phyloP scores from a whole-genome alignment of 106 monocot genomes.

The Dendrobium chrysotoxum region DNA sequence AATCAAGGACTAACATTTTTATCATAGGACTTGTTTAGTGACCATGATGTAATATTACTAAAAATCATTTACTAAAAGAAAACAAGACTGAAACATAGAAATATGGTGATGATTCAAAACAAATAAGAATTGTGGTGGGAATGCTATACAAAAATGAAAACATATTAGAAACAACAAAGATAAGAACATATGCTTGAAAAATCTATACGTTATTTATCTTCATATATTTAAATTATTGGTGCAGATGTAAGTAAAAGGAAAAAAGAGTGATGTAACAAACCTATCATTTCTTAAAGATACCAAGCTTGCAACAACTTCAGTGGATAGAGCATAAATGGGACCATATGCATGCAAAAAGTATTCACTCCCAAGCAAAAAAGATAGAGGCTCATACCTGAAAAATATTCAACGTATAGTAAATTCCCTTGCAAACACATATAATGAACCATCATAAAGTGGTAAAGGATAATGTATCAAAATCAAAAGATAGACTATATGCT shows the following conservation, averaged over 20 bases:
- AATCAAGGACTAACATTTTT: not conserved
- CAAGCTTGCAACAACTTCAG: conserved; percentile 79
- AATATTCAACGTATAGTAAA: not conserved
- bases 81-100: not conserved
- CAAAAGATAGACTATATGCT: not conserved
- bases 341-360: conserved; percentile 99
- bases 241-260: not conserved
- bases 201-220: not conserved
- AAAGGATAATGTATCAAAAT: not conserved
- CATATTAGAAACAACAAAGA: not conserved
- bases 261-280: conserved; percentile 21
- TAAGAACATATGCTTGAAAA: not conserved
- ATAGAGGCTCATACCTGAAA: conserved; percentile 72
- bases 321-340: conserved; percentile 87
- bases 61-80: not conserved
- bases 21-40: not conserved
- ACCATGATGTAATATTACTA: not conserved
- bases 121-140: not conserved
- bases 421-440: not conserved
- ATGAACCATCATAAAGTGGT: not conserved
- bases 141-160: not conserved
- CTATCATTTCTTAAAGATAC: conserved; percentile 68
- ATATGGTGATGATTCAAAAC: not conserved
- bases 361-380: conserved; percentile 68
- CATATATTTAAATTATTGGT: not conserved